phyloP scores from a whole-genome alignment of 495 filamentous ascomycete species.

The Parathielavia appendiculata region DNA sequence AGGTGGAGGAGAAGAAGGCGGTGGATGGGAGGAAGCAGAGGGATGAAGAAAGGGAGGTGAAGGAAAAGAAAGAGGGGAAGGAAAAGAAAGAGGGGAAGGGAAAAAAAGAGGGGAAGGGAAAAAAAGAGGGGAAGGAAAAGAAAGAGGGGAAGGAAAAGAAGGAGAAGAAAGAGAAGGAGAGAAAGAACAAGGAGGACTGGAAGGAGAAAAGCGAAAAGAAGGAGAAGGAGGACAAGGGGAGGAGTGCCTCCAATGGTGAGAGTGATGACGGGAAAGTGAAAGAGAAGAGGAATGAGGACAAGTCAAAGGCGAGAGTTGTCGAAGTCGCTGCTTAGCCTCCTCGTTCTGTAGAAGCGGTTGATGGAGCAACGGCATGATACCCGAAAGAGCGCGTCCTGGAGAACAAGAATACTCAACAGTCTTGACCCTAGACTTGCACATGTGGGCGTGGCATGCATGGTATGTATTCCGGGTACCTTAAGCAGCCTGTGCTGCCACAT shows the following conservation, averaged over 20 bases:
- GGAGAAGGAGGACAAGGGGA: background rate
- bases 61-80: constrained; percentile 1
- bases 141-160: background rate
- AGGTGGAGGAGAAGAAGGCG: constrained; percentile 11
- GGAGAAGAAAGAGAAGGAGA: constrained; percentile 5
- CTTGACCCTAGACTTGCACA: background rate
- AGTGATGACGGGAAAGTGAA: background rate
- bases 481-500: no score
- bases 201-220: constrained; percentile 5
- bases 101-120: background rate
- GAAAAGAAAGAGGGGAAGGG: background rate
- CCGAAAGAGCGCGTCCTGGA: background rate
- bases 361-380: constrained; percentile 9
- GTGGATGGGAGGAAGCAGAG: constrained; percentile 6
- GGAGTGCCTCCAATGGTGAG: background rate
- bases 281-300: constrained; percentile 1
- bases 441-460: no score
- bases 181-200: constrained; percentile 12
- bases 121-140: background rate
- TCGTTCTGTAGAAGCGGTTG: background rate
- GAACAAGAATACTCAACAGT: background rate
- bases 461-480: no score
- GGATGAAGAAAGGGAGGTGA: background rate
- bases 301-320: background rate
- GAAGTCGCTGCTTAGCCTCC: background rate